Conservation (phyloP, 805 yeast species). For the Candida peoriensis region DNA sequence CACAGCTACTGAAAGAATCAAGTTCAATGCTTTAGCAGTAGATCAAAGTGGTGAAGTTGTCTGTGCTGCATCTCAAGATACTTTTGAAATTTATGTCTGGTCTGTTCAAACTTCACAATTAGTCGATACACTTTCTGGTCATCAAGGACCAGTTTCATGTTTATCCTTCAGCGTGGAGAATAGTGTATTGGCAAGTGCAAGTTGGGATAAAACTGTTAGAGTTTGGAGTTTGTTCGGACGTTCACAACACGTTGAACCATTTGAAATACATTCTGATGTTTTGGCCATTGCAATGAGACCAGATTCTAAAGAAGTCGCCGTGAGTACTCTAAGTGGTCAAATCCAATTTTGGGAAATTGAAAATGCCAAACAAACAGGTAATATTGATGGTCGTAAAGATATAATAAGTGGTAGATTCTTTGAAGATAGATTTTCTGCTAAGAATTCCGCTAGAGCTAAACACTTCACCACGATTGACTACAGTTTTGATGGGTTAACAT, state of each 20-base stretch:
- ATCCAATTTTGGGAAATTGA: slow-evolving; percentile 80
- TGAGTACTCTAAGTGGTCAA: slow-evolving; percentile 84
- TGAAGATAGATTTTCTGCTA: slow-evolving; percentile 76
- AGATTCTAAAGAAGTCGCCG: slow-evolving; percentile 88
- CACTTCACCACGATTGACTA: slow-evolving; percentile 76
- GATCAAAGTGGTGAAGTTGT: slow-evolving; percentile 97
- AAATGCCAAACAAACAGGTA: slow-evolving; percentile 71
- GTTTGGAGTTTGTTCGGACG: slow-evolving; percentile 92
- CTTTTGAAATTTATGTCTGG: slow-evolving; percentile 92
- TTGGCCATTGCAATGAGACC: slow-evolving; percentile 81
- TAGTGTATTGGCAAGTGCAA: slow-evolving; percentile 76
- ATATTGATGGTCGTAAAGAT: slow-evolving; percentile 82
- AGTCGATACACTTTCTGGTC: slow-evolving; percentile 84
- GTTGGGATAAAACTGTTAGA: slow-evolving; percentile 95
- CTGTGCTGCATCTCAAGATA: slow-evolving; percentile 89
- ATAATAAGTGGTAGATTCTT: slow-evolving; percentile 80
- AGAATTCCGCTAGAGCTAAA: slow-evolving; percentile 79
- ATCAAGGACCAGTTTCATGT: slow-evolving; percentile 91
- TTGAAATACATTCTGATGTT: slow-evolving; percentile 80
- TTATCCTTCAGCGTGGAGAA: slow-evolving; percentile 80
- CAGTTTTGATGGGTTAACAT: slow-evolving; percentile 82
- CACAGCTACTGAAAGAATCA: slow-evolving; percentile 84
- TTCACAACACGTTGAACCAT: slow-evolving; percentile 83
- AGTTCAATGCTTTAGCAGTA: slow-evolving; percentile 83
- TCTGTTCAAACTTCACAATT: slow-evolving; percentile 94